Percentiles rank a stretch among this genome's conserved stretches.
Evolutionary conservation across 441 rosid genomes (phyloP).

Genomic region (Populus hybrid): DNA sequence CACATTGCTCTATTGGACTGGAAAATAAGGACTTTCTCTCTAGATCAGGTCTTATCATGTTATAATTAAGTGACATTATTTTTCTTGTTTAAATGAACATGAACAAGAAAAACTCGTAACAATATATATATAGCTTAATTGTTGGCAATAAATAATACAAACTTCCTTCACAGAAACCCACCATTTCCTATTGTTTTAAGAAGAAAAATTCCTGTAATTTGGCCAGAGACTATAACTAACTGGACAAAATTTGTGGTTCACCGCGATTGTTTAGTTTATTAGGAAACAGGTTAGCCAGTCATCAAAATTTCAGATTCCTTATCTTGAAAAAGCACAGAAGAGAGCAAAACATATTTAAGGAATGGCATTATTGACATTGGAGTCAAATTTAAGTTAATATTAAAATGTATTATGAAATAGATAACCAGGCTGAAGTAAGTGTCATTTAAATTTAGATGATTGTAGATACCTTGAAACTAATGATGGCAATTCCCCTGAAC

Average conservation of each 20-base stretch:
- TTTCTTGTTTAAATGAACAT: too few species aligned
- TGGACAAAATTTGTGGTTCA: background rate
- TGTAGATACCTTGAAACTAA: constrained; percentile 60
- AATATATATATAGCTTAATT: too few species aligned
- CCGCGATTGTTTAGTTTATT: background rate
- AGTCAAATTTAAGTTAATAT: background rate
- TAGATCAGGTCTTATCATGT: too few species aligned
- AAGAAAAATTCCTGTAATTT: background rate
- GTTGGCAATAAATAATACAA: too few species aligned
- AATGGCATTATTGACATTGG: background rate
- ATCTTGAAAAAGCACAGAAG: background rate
- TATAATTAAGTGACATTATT: too few species aligned
- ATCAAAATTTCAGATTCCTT: background rate
- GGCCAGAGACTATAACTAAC: too few species aligned
- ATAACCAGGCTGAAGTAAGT: background rate
- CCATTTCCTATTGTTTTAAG: background rate
- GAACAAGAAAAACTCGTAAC: too few species aligned
- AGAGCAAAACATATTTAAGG: background rate
- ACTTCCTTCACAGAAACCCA: background rate
- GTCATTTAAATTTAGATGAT: background rate
- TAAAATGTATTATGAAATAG: background rate
- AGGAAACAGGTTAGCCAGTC: background rate
- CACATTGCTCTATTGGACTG: background rate
- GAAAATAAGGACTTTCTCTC: background rate
- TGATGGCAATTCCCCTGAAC: constrained; percentile 84